These are phyloP conservation scores for Wickerhamiella cacticola DNA, from an alignment of 805 yeast species.

Conservation along the genomic window DNA sequence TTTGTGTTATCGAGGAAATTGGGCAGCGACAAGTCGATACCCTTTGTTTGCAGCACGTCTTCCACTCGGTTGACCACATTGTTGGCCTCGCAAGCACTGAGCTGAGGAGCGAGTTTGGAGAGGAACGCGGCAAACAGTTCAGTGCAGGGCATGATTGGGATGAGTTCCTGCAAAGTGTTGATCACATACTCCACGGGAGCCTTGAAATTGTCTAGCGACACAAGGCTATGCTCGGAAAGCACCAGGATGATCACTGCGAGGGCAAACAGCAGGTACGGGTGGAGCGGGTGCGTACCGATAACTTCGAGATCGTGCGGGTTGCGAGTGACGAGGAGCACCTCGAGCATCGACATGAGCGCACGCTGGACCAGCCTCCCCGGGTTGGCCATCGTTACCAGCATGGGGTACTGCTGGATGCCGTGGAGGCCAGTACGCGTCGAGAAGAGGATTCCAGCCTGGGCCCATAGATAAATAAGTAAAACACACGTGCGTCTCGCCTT, in stretches of 20 bases:
- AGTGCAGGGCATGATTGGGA: slow-evolving; percentile 12
- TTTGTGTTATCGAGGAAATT: slow-evolving; percentile 14
- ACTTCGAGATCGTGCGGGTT: slow-evolving; percentile 19
- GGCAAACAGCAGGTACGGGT: slow-evolving; percentile 14
- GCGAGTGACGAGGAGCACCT: slow-evolving; percentile 19
- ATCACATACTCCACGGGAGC: slow-evolving; percentile 16
- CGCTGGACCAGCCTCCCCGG: slow-evolving; percentile 19
- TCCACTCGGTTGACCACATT: slow-evolving; percentile 13
- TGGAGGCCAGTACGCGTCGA: slow-evolving; percentile 15
- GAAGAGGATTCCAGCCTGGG: slow-evolving; percentile 18
- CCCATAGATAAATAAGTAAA: slow-evolving; percentile 17
- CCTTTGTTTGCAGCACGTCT: slow-evolving; percentile 13
- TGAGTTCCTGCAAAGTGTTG: slow-evolving; percentile 13
- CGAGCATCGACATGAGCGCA: slow-evolving; percentile 19
- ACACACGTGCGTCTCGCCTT: slow-evolving; percentile 12
- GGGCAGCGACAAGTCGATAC: slow-evolving; percentile 13
- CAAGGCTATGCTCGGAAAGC: slow-evolving; percentile 13
- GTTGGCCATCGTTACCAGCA: slow-evolving; percentile 14
- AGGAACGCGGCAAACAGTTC: slow-evolving; percentile 11
- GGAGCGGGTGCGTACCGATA: slow-evolving; percentile 18
- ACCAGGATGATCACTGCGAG: slow-evolving; percentile 13
- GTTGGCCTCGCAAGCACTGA: background rate
- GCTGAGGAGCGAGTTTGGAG: slow-evolving; percentile 1
- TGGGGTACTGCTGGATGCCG: slow-evolving; percentile 16
- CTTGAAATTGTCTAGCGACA: slow-evolving; percentile 16